Percentiles rank a stretch among this genome's conserved stretches.
Conservation (phyloP, 768 basidiomycete species). For the Phanerochaete carnosa region DNA sequence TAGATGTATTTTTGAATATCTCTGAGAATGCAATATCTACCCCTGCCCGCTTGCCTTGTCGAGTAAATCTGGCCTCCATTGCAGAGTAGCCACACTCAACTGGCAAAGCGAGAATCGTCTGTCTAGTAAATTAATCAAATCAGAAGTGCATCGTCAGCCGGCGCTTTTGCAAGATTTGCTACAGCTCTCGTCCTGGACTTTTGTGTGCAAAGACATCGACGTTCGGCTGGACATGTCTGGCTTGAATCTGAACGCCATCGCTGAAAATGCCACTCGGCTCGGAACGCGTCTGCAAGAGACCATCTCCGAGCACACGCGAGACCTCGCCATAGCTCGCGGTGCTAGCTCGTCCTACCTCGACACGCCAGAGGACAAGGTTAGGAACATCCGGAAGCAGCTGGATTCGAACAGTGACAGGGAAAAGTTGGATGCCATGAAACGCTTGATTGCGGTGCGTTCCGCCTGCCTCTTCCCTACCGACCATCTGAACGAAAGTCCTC, state of each 20-base stretch:
- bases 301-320: conserved; percentile 76
- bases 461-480: neutral
- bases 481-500: conserved; percentile 4
- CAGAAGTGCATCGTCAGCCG: no score
- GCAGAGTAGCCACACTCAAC: no score
- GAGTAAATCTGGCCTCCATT: no score
- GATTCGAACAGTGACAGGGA: conserved; percentile 88
- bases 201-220: no score
- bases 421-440: conserved; percentile 92
- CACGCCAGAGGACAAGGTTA: conserved; percentile 73
- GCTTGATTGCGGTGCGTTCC: conserved; percentile 81
- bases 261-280: conserved; percentile 81
- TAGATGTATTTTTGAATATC: neutral
- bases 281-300: conserved; percentile 83
- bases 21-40: neutral
- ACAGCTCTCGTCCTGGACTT: no score
- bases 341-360: conserved; percentile 61
- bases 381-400: conserved; percentile 81
- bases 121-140: no score
- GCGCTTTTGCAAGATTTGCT: no score
- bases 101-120: no score
- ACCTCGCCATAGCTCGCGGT: conserved; percentile 57
- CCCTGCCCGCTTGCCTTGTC: no score
- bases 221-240: conserved; percentile 17
- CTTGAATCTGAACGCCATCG: conserved; percentile 39